A percentile compares a stretch with the other conserved stretches of the same genome.
Conservation (phyloP, 805 yeast species). For the Grigorovia transvaalensis region DNA sequence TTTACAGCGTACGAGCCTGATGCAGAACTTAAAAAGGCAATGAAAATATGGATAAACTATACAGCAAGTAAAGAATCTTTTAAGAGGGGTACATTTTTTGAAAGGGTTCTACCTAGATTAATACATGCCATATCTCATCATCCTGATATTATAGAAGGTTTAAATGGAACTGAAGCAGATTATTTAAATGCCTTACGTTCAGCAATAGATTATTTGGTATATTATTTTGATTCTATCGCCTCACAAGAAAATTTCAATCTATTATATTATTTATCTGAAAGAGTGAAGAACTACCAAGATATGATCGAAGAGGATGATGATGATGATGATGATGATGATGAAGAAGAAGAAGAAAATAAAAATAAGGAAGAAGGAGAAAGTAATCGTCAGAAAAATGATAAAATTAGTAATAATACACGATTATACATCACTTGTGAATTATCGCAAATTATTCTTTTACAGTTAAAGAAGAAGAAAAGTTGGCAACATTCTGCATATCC, state of each 20-base stretch:
- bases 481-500: conserved; percentile 80
- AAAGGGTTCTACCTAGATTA: conserved; percentile 55
- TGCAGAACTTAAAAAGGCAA: conserved; percentile 35
- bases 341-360: conserved; percentile 9
- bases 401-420: conserved; percentile 22
- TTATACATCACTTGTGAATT: conserved; percentile 66
- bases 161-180: conserved; percentile 26
- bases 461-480: conserved; percentile 42
- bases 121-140: conserved; percentile 68
- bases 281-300: conserved; percentile 72
- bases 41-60: conserved; percentile 64
- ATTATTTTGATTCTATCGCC: conserved; percentile 50
- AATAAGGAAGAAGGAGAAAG: neutral
- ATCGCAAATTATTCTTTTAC: conserved; percentile 54
- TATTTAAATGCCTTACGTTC: conserved; percentile 39
- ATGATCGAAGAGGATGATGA: conserved; percentile 30
- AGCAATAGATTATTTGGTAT: conserved; percentile 50
- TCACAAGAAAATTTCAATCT: conserved; percentile 59
- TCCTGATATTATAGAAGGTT: conserved; percentile 41
- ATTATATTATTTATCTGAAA: conserved; percentile 62
- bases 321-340: conserved; percentile 23
- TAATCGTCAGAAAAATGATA: conserved; percentile 9
- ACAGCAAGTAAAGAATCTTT: conserved; percentile 31
- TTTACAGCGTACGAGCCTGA: conserved; percentile 73
- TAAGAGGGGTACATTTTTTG: conserved; percentile 42